Conservation (phyloP, 441 rosid species). For the Adansonia gregorii region DNA sequence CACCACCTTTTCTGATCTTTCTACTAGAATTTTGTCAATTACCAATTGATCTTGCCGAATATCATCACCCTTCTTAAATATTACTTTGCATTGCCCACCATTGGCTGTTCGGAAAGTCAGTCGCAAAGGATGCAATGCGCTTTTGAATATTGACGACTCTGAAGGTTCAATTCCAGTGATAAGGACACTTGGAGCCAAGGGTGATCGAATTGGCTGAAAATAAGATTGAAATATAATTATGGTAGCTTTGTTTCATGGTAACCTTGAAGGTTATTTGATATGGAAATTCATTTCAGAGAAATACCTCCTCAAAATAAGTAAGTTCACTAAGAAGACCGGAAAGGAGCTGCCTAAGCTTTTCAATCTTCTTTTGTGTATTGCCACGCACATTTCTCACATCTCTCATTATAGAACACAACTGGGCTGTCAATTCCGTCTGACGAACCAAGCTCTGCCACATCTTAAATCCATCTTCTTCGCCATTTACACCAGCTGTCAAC, state of each 20-base stretch:
- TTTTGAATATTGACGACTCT: slow-evolving; percentile 94
- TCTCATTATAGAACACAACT: slow-evolving; percentile 83
- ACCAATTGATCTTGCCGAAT: slow-evolving; percentile 99
- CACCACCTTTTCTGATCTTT: neutral
- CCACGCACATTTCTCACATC: slow-evolving; percentile 96
- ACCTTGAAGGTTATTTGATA: slow-evolving; percentile 25
- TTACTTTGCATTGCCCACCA: slow-evolving; percentile 82
- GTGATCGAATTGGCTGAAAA: slow-evolving; percentile 91
- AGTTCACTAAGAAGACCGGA: slow-evolving; percentile 95
- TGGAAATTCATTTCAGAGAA: slow-evolving; percentile 27
- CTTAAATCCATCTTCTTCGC: slow-evolving; percentile 78
- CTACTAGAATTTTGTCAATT: slow-evolving; percentile 31
- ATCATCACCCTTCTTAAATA: slow-evolving; percentile 98
- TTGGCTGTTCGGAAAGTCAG: slow-evolving; percentile 79
- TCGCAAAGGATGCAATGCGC: slow-evolving; percentile 88
- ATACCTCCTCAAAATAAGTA: slow-evolving; percentile 95
- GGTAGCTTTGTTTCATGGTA: slow-evolving; percentile 22
- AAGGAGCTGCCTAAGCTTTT: slow-evolving; percentile 96
- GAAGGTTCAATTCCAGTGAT: slow-evolving; percentile 90
- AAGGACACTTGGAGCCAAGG: slow-evolving; percentile 75
- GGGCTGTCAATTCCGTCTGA: slow-evolving; percentile 95
- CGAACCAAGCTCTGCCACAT: slow-evolving; percentile 92
- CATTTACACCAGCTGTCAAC: slow-evolving; percentile 64
- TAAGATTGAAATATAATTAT: slow-evolving; percentile 25
- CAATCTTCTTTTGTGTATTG: slow-evolving; percentile 94